Base-by-base conservation (phyloP, 345 rosid species). In the Sisymbrium irio region DNA sequence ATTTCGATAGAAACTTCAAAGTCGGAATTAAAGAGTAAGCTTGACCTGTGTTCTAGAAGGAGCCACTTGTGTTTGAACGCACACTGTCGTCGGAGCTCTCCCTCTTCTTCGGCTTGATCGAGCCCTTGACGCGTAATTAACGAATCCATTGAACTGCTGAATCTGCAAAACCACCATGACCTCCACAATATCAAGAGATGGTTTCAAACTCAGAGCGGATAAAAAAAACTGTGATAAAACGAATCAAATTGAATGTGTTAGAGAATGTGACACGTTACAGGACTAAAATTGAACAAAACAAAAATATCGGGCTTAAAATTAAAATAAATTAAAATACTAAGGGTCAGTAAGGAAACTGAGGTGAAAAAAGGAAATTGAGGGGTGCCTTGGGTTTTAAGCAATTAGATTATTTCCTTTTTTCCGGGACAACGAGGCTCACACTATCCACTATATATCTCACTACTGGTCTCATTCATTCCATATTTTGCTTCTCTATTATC, bases 11-110 rank as follows among this genome's bases (percentile, higher is more conserved):
- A 45, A 19, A 13, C 1, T 41, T 2, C 15, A 44, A 37, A 5
- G 4, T 19, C 0, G 4, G 4, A 46, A 75, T n/a, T 40, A 0
- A 50, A 62, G 54, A 59, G 67, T 20, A 60, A 75, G 62, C 33
- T 45, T 51, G 72, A 85, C 97, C 90, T 84, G 95, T 33, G 96
- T 91, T 85, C 84, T 85, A 69, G 97, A 80, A 10, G 87, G 87
- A 83, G 80, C 72, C 17, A 82, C 71, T 77, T 88, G 90, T 69
- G 87, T 83, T 76, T 77, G 83, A 72, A 85, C 69, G 67, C 79
- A 81, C 8, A 62, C 61, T 19, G 65, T 74, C 40, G 73, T 77
- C 25, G 18, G 67, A 76, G 79, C 71, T 65, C 69, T 81, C 42
- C 40, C 42, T 61, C 71, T 19, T 22, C 56, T 6, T 50, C 30